These are phyloP conservation scores for Fusarium praegraminearum DNA, from an alignment of 2,329 filamentous ascomycete genomes.

Conservation along the genomic window DNA sequence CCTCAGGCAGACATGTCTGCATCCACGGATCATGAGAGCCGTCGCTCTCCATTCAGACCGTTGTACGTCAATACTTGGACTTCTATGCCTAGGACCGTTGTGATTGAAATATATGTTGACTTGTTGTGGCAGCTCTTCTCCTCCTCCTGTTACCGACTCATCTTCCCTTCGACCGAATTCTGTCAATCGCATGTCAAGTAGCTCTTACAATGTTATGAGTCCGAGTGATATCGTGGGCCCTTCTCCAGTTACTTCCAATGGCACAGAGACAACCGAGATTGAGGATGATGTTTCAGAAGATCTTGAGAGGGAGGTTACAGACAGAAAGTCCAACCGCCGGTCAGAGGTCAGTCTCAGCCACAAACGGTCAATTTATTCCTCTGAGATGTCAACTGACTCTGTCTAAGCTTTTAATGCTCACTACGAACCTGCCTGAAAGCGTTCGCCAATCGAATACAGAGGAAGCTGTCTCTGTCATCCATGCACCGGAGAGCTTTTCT, in stretches of 20 bases:
- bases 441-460: constrained; percentile 73
- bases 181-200: constrained; percentile 61
- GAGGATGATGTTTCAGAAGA: constrained; percentile 80
- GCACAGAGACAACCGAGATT: constrained; percentile 85
- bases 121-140: constrained; percentile 50
- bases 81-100: background rate
- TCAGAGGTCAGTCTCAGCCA: constrained; percentile 48
- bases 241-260: constrained; percentile 86
- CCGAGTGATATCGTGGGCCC: constrained; percentile 80
- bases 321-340: constrained; percentile 36
- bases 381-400: constrained; percentile 29
- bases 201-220: constrained; percentile 67
- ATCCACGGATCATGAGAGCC: constrained; percentile 64
- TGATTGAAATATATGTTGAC: constrained; percentile 20
- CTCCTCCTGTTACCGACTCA: constrained; percentile 56
- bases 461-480: constrained; percentile 89
- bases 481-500: constrained; percentile 85
- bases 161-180: constrained; percentile 65
- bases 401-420: constrained; percentile 63
- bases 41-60: constrained; percentile 62
- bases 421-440: constrained; percentile 68
- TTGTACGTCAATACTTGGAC: constrained; percentile 58
- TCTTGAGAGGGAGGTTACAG: constrained; percentile 52
- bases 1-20: constrained; percentile 66
- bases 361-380: background rate